These are phyloP conservation scores for Arctium lappa DNA, from an alignment of 129 eudicot genomes.

Conservation along the genomic window DNA sequence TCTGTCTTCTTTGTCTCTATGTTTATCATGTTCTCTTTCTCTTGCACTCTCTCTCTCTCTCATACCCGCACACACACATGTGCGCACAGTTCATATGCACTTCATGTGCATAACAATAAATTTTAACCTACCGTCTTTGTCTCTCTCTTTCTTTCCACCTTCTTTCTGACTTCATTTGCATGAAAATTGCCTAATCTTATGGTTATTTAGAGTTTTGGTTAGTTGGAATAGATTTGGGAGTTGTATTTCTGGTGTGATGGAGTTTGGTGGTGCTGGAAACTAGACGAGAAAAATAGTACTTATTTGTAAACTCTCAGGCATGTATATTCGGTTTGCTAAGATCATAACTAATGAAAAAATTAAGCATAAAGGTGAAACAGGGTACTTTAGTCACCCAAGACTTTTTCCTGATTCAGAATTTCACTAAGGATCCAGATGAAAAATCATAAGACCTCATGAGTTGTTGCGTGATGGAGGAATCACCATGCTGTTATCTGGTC, in stretches of 20 bases:
- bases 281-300: background rate
- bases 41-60: background rate
- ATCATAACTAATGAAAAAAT: background rate
- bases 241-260: background rate
- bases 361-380: background rate
- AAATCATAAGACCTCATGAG: background rate
- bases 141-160: background rate
- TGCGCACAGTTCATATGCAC: background rate
- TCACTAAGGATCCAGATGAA: background rate
- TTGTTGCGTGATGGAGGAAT: background rate
- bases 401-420: background rate
- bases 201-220: background rate
- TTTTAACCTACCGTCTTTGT: background rate
- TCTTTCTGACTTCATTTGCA: background rate
- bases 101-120: background rate
- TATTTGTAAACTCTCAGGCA: background rate
- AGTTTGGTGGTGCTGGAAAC: background rate
- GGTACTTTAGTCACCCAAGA: background rate
- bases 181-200: background rate
- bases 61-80: background rate
- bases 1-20: background rate
- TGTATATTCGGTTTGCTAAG: background rate
- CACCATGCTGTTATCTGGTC: background rate
- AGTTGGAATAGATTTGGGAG: background rate
- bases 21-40: background rate